These are phyloP conservation scores for Fomitopsis pinicola DNA, from an alignment of 1,284 basidiomycete species.

Conservation along the genomic window DNA sequence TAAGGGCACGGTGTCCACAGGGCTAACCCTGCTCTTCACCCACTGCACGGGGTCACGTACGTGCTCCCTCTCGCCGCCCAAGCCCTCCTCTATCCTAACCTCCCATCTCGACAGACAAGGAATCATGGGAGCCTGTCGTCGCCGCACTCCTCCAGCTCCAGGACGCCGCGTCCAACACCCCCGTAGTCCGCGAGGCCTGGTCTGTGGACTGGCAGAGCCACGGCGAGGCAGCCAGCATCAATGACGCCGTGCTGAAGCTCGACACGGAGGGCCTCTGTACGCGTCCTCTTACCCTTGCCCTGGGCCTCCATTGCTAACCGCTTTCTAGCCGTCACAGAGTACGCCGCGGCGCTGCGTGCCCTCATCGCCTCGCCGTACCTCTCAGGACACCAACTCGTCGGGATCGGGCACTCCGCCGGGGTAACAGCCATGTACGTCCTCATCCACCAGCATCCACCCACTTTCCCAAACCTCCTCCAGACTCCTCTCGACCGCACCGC, in stretches of 20 bases:
- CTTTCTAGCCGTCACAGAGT: constrained; percentile 14
- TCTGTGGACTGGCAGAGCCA: constrained; percentile 27
- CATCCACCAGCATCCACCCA: neutral
- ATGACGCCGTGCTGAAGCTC: constrained; percentile 12
- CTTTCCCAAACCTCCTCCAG: neutral
- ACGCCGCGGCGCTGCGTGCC: constrained; percentile 12
- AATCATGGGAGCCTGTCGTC: constrained; percentile 25
- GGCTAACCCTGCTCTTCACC: constrained; percentile 4
- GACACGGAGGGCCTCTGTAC: constrained; percentile 12
- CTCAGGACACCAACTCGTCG: constrained; percentile 16
- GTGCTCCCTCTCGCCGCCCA: neutral
- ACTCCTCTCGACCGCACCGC: neutral
- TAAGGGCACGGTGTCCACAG: neutral
- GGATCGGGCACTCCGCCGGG: constrained; percentile 24
- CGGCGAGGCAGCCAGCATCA: constrained; percentile 23
- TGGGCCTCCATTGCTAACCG: neutral
- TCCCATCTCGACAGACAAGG: constrained; percentile 18
- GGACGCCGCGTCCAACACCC: neutral
- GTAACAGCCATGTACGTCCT: constrained; percentile 14
- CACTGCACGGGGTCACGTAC: constrained; percentile 6
- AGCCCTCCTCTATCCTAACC: neutral
- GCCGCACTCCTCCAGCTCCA: constrained; percentile 13
- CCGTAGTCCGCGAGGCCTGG: constrained; percentile 27
- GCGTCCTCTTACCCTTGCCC: neutral
- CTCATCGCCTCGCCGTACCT: constrained; percentile 12